These are phyloP conservation scores for Daldinia caldariorum DNA, from an alignment of 495 filamentous ascomycete species.

Conservation along the genomic window DNA sequence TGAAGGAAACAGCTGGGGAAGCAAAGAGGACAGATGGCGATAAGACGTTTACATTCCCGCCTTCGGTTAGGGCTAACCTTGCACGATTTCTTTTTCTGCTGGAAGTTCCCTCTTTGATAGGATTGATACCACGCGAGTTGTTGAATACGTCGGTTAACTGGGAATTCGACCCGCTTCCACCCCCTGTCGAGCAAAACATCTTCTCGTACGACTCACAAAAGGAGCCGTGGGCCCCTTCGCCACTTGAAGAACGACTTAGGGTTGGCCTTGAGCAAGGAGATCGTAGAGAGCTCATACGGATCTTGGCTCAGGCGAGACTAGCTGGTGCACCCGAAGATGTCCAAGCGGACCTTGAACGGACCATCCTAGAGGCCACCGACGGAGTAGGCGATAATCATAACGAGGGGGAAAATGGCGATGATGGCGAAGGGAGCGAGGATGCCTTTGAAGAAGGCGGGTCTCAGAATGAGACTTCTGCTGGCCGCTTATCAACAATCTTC, in stretches of 20 bases:
- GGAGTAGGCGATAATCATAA: background rate
- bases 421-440: constrained; percentile 4
- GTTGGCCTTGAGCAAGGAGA: constrained; percentile 9
- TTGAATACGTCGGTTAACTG: constrained; percentile 62
- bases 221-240: constrained; percentile 42
- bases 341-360: constrained; percentile 16
- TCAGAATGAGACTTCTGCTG: background rate
- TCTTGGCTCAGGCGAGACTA: constrained; percentile 25
- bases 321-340: constrained; percentile 23
- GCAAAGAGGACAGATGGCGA: constrained; percentile 55
- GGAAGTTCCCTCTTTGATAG: constrained; percentile 72
- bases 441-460: background rate
- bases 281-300: constrained; percentile 11
- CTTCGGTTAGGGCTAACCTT: constrained; percentile 59
- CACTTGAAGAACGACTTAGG: constrained; percentile 5
- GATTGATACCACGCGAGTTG: constrained; percentile 63
- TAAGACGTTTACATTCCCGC: constrained; percentile 57
- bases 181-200: constrained; percentile 55
- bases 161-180: constrained; percentile 77
- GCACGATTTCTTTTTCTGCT: constrained; percentile 84
- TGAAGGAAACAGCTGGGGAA: constrained; percentile 74
- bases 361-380: constrained; percentile 17
- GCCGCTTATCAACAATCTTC: constrained; percentile 9
- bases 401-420: constrained; percentile 7
- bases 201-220: constrained; percentile 56